phyloP scores from a whole-genome alignment of 176 grass and related monocot species.

The Oryza nivara region DNA sequence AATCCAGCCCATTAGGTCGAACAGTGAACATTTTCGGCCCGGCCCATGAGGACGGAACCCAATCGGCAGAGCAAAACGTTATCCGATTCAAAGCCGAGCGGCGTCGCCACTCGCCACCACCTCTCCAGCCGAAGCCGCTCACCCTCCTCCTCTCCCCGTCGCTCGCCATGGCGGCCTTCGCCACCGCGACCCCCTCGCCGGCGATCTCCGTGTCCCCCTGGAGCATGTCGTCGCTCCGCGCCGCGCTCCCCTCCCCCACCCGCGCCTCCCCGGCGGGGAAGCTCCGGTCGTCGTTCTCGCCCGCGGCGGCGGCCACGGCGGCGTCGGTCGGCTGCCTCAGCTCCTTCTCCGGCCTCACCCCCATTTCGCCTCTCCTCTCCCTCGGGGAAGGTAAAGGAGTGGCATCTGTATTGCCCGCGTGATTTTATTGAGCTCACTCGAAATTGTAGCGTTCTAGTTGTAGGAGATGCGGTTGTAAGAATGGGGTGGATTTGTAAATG shows the following conservation, averaged over 20 bases:
- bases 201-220: conserved; percentile 61
- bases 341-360: conserved; percentile 64
- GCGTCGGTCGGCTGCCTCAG: conserved; percentile 37
- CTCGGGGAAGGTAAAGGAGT: conserved; percentile 45
- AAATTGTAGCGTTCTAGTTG: neutral
- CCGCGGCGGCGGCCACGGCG: conserved; percentile 31
- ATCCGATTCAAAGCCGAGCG: conserved; percentile 55
- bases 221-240: conserved; percentile 58
- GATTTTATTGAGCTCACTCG: neutral
- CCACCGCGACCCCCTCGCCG: conserved; percentile 45
- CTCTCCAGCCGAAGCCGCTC: neutral
- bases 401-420: neutral
- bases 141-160: neutral
- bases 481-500: neutral
- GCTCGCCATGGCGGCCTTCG: conserved; percentile 58
- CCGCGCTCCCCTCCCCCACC: conserved; percentile 46
- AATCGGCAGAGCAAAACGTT: conserved; percentile 37
- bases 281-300: conserved; percentile 37
- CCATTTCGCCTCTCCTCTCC: conserved; percentile 45
- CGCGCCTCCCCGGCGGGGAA: conserved; percentile 20
- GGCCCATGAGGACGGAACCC: neutral
- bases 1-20: neutral
- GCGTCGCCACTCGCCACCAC: neutral
- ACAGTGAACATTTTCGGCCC: neutral
- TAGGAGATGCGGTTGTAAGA: neutral